These are phyloP conservation scores for Apiotrichum mycotoxinovorans DNA, from an alignment of 1,284 basidiomycete species.

Conservation along the genomic window DNA sequence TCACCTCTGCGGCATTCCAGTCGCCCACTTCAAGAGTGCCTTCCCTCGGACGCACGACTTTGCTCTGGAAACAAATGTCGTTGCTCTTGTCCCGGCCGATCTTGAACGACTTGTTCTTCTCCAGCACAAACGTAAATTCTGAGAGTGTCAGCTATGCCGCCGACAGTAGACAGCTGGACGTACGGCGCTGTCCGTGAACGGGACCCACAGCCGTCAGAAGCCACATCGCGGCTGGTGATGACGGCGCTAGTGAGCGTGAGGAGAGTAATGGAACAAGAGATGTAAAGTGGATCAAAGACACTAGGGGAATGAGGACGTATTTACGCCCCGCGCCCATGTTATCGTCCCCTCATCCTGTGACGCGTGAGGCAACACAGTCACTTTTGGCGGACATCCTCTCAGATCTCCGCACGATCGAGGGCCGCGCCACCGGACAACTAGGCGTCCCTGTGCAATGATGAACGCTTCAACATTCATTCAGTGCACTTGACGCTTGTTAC, in stretches of 20 bases:
- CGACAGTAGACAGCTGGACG: slow-evolving; percentile 4
- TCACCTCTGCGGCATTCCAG: slow-evolving; percentile 38
- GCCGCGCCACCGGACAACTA: no score
- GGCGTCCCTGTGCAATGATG: no score
- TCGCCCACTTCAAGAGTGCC: slow-evolving; percentile 33
- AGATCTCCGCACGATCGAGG: no score
- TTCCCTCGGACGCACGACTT: slow-evolving; percentile 27
- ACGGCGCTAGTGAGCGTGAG: not conserved
- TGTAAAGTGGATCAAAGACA: no score
- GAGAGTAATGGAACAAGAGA: not conserved
- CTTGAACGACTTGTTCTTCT: slow-evolving; percentile 33
- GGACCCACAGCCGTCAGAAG: slow-evolving; percentile 40
- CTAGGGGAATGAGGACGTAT: no score
- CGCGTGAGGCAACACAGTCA: no score
- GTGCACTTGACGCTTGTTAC: no score
- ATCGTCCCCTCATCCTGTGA: no score
- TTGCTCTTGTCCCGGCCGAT: slow-evolving; percentile 33
- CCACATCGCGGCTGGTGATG: slow-evolving; percentile 30
- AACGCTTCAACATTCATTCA: no score
- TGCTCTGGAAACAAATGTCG: slow-evolving; percentile 31
- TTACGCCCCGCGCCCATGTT: no score
- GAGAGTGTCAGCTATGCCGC: not conserved
- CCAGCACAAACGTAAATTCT: slow-evolving; percentile 44
- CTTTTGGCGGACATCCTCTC: no score
- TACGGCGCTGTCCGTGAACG: slow-evolving; percentile 40